Percentiles rank a stretch among this genome's conserved stretches.
Evolutionary conservation across 2,329 filamentous ascomycete species (phyloP).

Genomic region (Aspergillus texensis): DNA sequence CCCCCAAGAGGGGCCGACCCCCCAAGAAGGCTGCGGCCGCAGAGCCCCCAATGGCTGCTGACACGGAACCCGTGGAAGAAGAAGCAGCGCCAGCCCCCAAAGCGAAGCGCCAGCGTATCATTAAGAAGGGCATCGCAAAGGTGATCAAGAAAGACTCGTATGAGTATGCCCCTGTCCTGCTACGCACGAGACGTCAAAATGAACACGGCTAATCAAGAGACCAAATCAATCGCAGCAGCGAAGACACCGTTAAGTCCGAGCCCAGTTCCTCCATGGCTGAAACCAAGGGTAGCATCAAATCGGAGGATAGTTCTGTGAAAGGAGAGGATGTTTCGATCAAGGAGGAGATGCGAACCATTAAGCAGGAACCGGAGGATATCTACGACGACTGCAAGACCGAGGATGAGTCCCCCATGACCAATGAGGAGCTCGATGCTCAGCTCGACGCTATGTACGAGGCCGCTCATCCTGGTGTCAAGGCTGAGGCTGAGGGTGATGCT

Average conservation of each 20-base stretch:
- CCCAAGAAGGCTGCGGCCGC: conserved; percentile 20
- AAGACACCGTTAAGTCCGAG: not conserved
- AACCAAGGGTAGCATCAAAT: not conserved
- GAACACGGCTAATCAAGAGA: not conserved
- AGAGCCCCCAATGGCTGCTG: not conserved
- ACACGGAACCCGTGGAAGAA: conserved; percentile 8
- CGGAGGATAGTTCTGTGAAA: not conserved
- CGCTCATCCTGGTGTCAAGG: not conserved
- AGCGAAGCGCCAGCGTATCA: conserved; percentile 25
- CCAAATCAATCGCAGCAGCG: not conserved
- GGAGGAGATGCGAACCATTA: not conserved
- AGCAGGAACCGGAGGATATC: not conserved
- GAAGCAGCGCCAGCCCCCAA: conserved; percentile 17
- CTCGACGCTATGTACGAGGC: conserved; percentile 13
- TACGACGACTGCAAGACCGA: not conserved
- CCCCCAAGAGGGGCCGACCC: conserved; percentile 19
- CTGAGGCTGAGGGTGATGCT: not conserved
- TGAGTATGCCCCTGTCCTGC: conserved; percentile 5
- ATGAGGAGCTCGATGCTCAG: conserved; percentile 16
- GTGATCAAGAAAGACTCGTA: conserved; percentile 8
- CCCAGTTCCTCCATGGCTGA: not conserved
- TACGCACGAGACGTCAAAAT: not conserved
- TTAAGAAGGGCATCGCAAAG: conserved; percentile 20
- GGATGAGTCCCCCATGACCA: conserved; percentile 11
- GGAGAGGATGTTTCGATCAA: not conserved